Evolutionary conservation across 208 protist species (phyloP).

Genomic region (Leishmania martiniquensis): DNA sequence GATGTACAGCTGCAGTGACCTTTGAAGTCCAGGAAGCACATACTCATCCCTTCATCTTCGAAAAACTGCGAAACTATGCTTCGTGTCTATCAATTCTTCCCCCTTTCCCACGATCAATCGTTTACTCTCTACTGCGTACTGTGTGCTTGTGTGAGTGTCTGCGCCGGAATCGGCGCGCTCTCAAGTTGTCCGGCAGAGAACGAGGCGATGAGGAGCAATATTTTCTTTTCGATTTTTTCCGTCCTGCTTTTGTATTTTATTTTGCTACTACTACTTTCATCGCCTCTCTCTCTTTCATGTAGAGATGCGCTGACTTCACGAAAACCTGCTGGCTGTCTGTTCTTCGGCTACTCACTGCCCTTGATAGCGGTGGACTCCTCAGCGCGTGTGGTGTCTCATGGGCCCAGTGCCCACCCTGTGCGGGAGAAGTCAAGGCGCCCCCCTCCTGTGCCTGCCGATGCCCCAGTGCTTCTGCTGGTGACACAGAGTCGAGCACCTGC

Average conservation of each 20-base stretch:
- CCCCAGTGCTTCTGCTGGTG: background rate
- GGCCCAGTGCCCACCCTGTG: background rate
- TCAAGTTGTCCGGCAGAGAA: background rate
- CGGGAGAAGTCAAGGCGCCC: too few species aligned
- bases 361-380: background rate
- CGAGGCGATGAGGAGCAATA: background rate
- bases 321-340: background rate
- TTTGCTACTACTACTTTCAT: background rate
- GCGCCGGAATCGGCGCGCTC: background rate
- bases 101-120: slow-evolving; percentile 4
- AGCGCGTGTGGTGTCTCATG: background rate
- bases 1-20: background rate
- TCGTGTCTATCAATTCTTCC: background rate
- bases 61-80: background rate
- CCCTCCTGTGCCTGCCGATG: background rate
- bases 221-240: background rate
- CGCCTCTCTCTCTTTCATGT: background rate
- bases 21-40: background rate
- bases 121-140: background rate
- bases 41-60: background rate
- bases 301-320: background rate
- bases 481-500: background rate
- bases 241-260: background rate
- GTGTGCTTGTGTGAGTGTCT: background rate
- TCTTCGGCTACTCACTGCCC: background rate